phyloP scores from a whole-genome alignment of 2,329 filamentous ascomycete species.

The Alternaria postmessia region DNA sequence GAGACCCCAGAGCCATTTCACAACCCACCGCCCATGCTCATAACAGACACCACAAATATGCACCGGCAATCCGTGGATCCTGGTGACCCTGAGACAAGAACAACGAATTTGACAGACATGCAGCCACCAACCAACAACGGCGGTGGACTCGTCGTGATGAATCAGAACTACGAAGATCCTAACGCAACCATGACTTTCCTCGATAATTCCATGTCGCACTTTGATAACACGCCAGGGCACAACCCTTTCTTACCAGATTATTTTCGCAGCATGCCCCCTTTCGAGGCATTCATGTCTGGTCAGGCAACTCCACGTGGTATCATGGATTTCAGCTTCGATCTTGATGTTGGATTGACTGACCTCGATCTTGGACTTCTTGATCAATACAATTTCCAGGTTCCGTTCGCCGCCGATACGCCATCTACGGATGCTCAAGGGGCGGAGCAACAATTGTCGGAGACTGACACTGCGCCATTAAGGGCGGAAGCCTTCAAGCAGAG shows the following conservation, averaged over 20 bases:
- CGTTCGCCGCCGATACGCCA: constrained; percentile 48
- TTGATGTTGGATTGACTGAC: constrained; percentile 56
- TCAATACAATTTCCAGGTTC: constrained; percentile 55
- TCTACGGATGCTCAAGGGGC: constrained; percentile 31
- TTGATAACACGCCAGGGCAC: constrained; percentile 25
- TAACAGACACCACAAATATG: constrained; percentile 1
- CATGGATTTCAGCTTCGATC: constrained; percentile 56
- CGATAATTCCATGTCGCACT: constrained; percentile 21
- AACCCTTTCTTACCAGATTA: constrained; percentile 38
- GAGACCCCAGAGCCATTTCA: constrained; percentile 12
- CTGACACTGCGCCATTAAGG: constrained; percentile 33
- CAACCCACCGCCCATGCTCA: constrained; percentile 7
- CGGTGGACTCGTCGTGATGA: constrained; percentile 9
- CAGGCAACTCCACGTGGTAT: constrained; percentile 56
- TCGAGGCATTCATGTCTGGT: constrained; percentile 43
- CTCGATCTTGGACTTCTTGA: constrained; percentile 56
- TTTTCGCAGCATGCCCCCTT: constrained; percentile 41
- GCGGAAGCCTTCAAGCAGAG: constrained; percentile 53
- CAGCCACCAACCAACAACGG: constrained; percentile 15
- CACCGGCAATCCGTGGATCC: background rate
- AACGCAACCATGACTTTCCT: constrained; percentile 22
- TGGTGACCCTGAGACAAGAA: background rate
- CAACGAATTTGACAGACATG: constrained; percentile 5
- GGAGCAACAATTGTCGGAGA: constrained; percentile 25
- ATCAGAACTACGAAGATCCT: constrained; percentile 18